Evolutionary conservation across 2,329 filamentous ascomycete species (phyloP), one percentile per base, ranked within the genome.

Genomic region (Calonectria ilicicola): DNA sequence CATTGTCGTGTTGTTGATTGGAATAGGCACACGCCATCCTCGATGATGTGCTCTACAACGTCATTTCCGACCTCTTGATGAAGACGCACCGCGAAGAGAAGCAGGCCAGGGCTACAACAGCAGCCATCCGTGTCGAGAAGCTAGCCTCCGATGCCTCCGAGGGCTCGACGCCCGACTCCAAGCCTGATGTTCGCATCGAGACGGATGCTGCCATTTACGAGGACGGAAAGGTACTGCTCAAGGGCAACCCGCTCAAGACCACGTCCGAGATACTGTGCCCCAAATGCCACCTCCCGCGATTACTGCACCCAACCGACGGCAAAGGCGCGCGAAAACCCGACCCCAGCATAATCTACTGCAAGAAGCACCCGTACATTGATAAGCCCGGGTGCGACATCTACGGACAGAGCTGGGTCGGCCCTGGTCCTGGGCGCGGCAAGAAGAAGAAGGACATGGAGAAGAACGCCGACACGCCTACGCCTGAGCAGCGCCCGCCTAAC

Each of bases 31-130:
- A 91, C 81, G 85, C 89, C 26, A 90, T 96, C 72, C 88, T 96
- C 80, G 93, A 95, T 80, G 93, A 96, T 80, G 85, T 93, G 69
- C 86, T 96, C 74, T 92, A 93, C 86, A 95, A 94, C 83, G 90
- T 96, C 80, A 89, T 96, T 77, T 92, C 94, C 83, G 93, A 94
- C 81, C 88, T 95, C 65, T 87, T 95, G 75, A 88, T 95, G 79
- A 91, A 94, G 82, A 92, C 91, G 47, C 94, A 96, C 82, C 93
- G 93, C 76, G 90, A 94, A 77, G 94, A 96, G 85, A 96, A 96
- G 86, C 90, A 91, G 75, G 91, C 94, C 66, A 91, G 93, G 82
- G 91, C 91, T 78, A 85, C 90, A 75, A 89, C 93, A 72, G 89
- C 93, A 78, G 88, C 91, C 75, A 92, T 93, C 77, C 86, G 88